Conservation (phyloP, 2,329 filamentous ascomycete genomes). For the Hymenoscyphus occultus region DNA sequence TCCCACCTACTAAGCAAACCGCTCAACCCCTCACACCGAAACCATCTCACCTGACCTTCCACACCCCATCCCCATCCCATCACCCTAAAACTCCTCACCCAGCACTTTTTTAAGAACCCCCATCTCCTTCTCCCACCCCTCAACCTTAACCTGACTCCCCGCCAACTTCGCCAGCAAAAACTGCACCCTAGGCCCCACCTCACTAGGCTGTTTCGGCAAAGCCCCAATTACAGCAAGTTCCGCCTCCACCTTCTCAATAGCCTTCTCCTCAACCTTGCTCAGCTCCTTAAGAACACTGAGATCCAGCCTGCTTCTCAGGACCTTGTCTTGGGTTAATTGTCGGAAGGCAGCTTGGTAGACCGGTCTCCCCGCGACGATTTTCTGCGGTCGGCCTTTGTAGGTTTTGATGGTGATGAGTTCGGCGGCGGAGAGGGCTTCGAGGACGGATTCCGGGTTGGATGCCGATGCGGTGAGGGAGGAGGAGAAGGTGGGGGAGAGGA, state of each 20-base stretch:
- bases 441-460: conserved; percentile 65
- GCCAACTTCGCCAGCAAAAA: conserved; percentile 75
- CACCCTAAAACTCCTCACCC: conserved; percentile 42
- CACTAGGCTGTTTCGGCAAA: conserved; percentile 66
- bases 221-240: conserved; percentile 71
- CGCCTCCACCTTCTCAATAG: conserved; percentile 73
- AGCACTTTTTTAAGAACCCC: conserved; percentile 69
- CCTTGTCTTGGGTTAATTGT: conserved; percentile 65
- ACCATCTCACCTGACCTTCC: background rate
- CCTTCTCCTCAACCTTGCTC: conserved; percentile 68
- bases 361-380: conserved; percentile 77
- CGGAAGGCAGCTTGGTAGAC: conserved; percentile 84
- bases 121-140: conserved; percentile 70
- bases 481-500: conserved; percentile 74
- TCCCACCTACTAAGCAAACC: background rate
- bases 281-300: conserved; percentile 67
- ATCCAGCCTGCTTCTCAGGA: conserved; percentile 71
- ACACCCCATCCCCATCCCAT: background rate
- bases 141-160: conserved; percentile 71
- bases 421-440: conserved; percentile 77
- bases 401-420: conserved; percentile 80
- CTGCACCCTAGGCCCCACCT: conserved; percentile 62
- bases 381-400: conserved; percentile 71
- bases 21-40: background rate
- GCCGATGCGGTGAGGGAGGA: conserved; percentile 47